Percentiles rank a stretch among this genome's conserved stretches.
phyloP scores from a whole-genome alignment of 1,139 yeast species.

The Diutina siamensis region DNA sequence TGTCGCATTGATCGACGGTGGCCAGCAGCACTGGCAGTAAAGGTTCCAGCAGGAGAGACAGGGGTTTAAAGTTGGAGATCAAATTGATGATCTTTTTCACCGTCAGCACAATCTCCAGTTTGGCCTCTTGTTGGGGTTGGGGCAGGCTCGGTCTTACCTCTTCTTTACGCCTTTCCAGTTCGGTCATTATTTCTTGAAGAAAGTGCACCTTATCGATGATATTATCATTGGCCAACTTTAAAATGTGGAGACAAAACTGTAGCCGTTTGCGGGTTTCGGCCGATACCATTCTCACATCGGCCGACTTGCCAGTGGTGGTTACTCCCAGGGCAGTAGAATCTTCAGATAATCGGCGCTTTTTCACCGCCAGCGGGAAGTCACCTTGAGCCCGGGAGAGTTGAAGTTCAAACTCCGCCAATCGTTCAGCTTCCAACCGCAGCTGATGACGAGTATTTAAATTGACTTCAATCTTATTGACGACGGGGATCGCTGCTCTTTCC shows the following conservation, averaged over 20 bases:
- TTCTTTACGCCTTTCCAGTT: constrained; percentile 11
- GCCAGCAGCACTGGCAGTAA: constrained; percentile 9
- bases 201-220: constrained; percentile 51
- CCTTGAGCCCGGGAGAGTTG: not conserved
- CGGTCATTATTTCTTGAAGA: constrained; percentile 35
- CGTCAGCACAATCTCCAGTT: constrained; percentile 76
- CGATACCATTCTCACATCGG: constrained; percentile 6
- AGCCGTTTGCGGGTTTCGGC: constrained; percentile 61
- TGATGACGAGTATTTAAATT: constrained; percentile 31
- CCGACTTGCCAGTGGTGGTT: constrained; percentile 6
- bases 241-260: constrained; percentile 60
- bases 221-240: constrained; percentile 67
- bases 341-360: constrained; percentile 10
- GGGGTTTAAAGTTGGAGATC: constrained; percentile 82
- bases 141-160: constrained; percentile 9
- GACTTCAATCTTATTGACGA: constrained; percentile 39
- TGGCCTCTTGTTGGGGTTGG: constrained; percentile 21
- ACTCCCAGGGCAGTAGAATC: constrained; percentile 8
- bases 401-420: not conserved
- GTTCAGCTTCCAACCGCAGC: constrained; percentile 9
- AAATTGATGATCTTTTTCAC: constrained; percentile 81
- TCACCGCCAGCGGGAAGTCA: not conserved
- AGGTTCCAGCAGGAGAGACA: constrained; percentile 24
- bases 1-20: constrained; percentile 9
- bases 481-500: constrained; percentile 51